Percentiles rank a stretch among this genome's conserved stretches.
phyloP scores from a whole-genome alignment of 345 rosid genomes.

The Citrus hindsii region DNA sequence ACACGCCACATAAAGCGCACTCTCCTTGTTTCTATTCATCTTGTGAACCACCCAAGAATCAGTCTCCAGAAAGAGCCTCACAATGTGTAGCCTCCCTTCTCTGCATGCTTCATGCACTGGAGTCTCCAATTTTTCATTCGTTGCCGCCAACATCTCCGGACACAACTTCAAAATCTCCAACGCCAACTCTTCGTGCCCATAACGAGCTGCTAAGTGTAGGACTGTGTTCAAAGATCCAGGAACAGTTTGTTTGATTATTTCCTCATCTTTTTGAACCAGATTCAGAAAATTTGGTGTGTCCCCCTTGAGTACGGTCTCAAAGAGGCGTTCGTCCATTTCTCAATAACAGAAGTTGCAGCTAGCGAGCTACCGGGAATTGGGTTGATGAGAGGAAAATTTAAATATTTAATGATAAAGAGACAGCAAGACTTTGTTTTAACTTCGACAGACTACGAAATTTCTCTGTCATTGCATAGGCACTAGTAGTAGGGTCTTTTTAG shows the following conservation, averaged over 20 bases:
- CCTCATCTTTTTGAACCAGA: slow-evolving; percentile 19
- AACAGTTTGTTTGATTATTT: slow-evolving; percentile 5
- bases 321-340: slow-evolving; percentile 29
- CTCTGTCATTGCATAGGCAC: too few relatives aligned
- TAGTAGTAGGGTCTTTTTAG: too few relatives aligned
- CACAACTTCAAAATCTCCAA: slow-evolving; percentile 34
- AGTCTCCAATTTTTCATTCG: slow-evolving; percentile 38
- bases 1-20: slow-evolving; percentile 28
- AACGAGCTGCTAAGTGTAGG: slow-evolving; percentile 39
- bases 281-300: slow-evolving; percentile 10
- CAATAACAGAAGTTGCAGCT: neutral
- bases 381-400: too few relatives aligned
- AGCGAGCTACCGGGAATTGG: too few relatives aligned
- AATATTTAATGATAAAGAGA: too few relatives aligned
- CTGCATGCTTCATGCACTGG: slow-evolving; percentile 47
- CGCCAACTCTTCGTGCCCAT: slow-evolving; percentile 38
- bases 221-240: slow-evolving; percentile 25
- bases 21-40: slow-evolving; percentile 9
- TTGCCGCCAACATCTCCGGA: slow-evolving; percentile 31
- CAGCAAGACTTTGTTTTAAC: too few relatives aligned
- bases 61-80: slow-evolving; percentile 25
- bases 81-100: slow-evolving; percentile 35
- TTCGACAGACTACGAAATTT: too few relatives aligned
- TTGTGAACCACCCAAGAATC: slow-evolving; percentile 22
- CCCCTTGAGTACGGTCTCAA: slow-evolving; percentile 21